Conservation (phyloP, 352 stramenopile genomes). For the Stramenopiles sp. region DNA sequence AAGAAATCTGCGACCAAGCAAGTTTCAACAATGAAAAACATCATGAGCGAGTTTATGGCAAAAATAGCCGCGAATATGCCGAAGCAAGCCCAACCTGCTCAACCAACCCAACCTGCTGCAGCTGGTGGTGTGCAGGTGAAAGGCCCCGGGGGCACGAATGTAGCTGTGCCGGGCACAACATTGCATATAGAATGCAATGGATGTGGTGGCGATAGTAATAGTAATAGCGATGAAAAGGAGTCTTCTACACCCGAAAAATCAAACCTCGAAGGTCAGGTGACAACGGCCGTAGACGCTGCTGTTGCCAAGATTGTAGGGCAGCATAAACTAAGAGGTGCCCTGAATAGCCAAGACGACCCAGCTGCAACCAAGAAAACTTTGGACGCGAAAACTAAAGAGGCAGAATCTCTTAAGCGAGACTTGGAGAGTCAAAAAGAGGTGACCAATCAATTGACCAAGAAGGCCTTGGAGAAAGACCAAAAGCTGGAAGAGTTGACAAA, state of each 20-base stretch:
- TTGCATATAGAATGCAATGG: constrained; percentile 8
- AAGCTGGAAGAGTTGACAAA: not conserved
- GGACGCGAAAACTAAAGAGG: not conserved
- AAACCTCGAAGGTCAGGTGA: not conserved
- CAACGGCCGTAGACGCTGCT: not conserved
- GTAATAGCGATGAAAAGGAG: not conserved
- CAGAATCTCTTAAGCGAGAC: not conserved
- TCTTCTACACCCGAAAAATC: not conserved
- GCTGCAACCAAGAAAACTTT: not conserved
- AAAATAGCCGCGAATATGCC: constrained; percentile 4
- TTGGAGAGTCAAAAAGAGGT: not conserved
- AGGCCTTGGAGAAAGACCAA: not conserved
- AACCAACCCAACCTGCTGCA: not conserved
- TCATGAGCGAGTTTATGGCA: not conserved
- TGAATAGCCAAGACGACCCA: not conserved
- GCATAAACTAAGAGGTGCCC: not conserved
- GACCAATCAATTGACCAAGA: not conserved
- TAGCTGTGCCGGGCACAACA: not conserved
- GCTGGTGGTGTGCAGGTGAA: not conserved
- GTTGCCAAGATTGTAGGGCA: not conserved
- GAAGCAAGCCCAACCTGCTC: not conserved
- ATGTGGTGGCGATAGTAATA: constrained; percentile 8
- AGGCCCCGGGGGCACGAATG: not conserved
- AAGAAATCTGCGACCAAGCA: not conserved
- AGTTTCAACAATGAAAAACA: not conserved